Base-by-base conservation (phyloP, 805 yeast genomes). In the Saccharomycopsis fermentans region DNA sequence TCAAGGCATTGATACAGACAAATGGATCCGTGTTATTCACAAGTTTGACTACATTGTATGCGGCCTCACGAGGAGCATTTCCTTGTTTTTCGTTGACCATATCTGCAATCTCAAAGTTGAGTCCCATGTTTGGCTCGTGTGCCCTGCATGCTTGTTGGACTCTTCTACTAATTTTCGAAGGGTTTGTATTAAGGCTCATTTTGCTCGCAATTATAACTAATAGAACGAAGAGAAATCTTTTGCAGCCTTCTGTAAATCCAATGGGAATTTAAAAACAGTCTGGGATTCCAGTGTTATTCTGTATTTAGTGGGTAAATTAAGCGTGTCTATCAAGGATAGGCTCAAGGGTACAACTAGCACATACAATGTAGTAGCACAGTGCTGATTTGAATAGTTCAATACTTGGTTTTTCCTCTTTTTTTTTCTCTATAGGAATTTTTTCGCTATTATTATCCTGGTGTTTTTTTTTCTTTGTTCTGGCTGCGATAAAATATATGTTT, bases 31-130 rank as follows among this genome's bases (percentile, higher is more conserved):
- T 78, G 64, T 86, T 85, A 72, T 90, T 87, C 68, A 92, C 81
- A 62, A 90, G 76, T 67, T 84, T 85, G 57, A 86, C 97, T 62
- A 91, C 83, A 5, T 91, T 84, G 62, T 83, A 78, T 5, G 96
- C 95, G 3, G 98, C 97, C 68, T 92, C 97, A 62, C 97, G 79
- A 1, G 98, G 96, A 64, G 88, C 77, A 17, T 81, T 79, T 27
- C 96, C 98, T 73, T 91, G 96, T 68, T 92, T 92, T 58, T 87
- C 91, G 69, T 94, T 94, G 70, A 94, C 83, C 66, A 86, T 79
- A 71, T 94, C 99, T 62, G 97, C 92, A 60, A 94, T 91, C 69
- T 92, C 97, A 65, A 94, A 73, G 69, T 92, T 94, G 62, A 90
- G 73, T 3, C 90, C 88, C 59, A 91, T 77, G 68, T 94, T 92